phyloP scores from a whole-genome alignment of 1,139 yeast species.

The Hemisphaericaspora lyxosophila region DNA sequence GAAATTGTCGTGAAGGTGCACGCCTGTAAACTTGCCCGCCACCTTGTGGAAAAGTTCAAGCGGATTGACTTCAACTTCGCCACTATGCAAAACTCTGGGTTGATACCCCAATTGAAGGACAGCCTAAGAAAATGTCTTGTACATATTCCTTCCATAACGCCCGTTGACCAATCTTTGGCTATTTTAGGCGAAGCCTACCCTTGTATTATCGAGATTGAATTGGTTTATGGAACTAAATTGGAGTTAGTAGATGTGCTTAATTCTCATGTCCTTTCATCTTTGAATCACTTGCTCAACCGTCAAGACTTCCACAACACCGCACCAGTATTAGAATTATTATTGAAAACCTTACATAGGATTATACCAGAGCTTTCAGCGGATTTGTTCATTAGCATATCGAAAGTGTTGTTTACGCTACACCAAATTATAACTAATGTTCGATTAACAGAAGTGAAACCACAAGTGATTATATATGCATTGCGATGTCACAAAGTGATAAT shows the following conservation, averaged over 20 bases:
- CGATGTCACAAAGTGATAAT: constrained; percentile 20
- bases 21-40: constrained; percentile 25
- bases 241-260: constrained; percentile 16
- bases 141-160: constrained; percentile 49
- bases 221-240: constrained; percentile 5
- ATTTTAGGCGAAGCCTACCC: constrained; percentile 28
- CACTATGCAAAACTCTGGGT: constrained; percentile 10
- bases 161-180: constrained; percentile 22
- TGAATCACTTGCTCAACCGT: constrained; percentile 29
- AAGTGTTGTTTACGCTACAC: constrained; percentile 29
- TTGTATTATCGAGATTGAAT: constrained; percentile 8
- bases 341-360: constrained; percentile 8
- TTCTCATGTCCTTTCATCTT: constrained; percentile 17
- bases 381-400: constrained; percentile 25
- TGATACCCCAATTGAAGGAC: constrained; percentile 11
- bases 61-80: background rate
- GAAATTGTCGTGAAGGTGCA: constrained; percentile 44
- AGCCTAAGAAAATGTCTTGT: constrained; percentile 35
- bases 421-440: constrained; percentile 32
- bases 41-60: constrained; percentile 3
- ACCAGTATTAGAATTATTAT: constrained; percentile 2
- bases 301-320: background rate
- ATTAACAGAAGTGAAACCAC: constrained; percentile 13
- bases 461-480: constrained; percentile 16
- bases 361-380: constrained; percentile 6